Percentiles rank a stretch among this genome's conserved stretches.
Conservation (phyloP, 1,139 yeast genomes). For the Candida sojae region DNA sequence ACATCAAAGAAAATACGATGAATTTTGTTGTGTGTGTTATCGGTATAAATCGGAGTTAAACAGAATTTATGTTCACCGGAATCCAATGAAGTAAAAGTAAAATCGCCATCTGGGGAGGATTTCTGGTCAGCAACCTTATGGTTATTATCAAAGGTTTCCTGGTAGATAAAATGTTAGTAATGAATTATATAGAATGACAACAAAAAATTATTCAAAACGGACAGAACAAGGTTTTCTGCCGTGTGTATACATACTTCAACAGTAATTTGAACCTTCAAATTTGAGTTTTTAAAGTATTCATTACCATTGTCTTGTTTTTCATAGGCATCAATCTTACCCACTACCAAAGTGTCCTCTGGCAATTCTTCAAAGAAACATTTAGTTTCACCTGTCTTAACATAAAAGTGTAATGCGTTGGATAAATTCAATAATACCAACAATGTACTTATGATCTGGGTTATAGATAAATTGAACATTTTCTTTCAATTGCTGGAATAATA, state of each 20-base stretch:
- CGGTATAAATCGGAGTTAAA: conserved; percentile 44
- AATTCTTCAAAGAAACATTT: conserved; percentile 51
- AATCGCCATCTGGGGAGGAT: conserved; percentile 41
- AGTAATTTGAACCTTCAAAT: conserved; percentile 41
- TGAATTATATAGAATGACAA: background rate
- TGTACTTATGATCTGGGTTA: background rate
- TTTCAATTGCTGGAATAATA: background rate
- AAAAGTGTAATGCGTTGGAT: conserved; percentile 44
- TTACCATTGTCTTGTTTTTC: conserved; percentile 34
- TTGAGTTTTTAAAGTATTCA: conserved; percentile 30
- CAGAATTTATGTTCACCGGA: conserved; percentile 53
- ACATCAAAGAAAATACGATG: conserved; percentile 50
- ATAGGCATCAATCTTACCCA: conserved; percentile 46
- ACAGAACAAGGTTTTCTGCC: background rate
- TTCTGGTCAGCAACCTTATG: conserved; percentile 45
- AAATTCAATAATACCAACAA: conserved; percentile 18
- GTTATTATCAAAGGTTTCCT: conserved; percentile 52
- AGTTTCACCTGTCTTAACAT: conserved; percentile 45
- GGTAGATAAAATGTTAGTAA: conserved; percentile 19
- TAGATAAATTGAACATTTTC: conserved; percentile 1
- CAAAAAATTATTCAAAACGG: background rate
- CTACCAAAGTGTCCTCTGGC: conserved; percentile 43
- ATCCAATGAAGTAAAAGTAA: conserved; percentile 45
- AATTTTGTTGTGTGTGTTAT: conserved; percentile 31
- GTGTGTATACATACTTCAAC: conserved; percentile 31